phyloP scores from a whole-genome alignment of 2,329 filamentous ascomycete genomes.

The Tolypocladium amazonense region DNA sequence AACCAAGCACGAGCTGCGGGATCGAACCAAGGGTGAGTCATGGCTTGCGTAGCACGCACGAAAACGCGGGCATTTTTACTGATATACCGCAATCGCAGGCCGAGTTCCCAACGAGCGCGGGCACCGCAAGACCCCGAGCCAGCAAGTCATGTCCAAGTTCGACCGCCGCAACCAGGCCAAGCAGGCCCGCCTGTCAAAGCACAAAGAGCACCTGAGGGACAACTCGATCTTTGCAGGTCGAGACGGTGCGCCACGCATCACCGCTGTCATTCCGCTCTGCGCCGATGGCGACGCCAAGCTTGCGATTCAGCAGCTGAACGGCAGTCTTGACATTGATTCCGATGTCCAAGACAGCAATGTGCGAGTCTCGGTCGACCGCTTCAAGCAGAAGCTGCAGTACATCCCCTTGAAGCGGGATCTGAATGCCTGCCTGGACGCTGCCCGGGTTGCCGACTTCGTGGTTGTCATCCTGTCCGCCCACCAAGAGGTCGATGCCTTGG shows the following conservation, averaged over 20 bases:
- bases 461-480: slow-evolving; percentile 74
- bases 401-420: slow-evolving; percentile 65
- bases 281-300: slow-evolving; percentile 55
- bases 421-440: slow-evolving; percentile 70
- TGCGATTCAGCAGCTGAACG: slow-evolving; percentile 62
- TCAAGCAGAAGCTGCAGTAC: slow-evolving; percentile 92
- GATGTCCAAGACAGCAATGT: slow-evolving; percentile 49
- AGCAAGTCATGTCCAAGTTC: slow-evolving; percentile 96
- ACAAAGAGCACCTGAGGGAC: slow-evolving; percentile 70
- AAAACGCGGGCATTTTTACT: not conserved
- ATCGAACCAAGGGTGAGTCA: slow-evolving; percentile 65
- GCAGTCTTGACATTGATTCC: slow-evolving; percentile 67
- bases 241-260: slow-evolving; percentile 77
- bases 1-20: slow-evolving; percentile 77
- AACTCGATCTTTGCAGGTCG: slow-evolving; percentile 75
- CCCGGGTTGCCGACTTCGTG: slow-evolving; percentile 83
- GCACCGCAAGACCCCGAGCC: slow-evolving; percentile 77
- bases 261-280: slow-evolving; percentile 80
- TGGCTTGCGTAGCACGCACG: too few species aligned
- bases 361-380: slow-evolving; percentile 69
- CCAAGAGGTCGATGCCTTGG: slow-evolving; percentile 73
- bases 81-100: slow-evolving; percentile 35
- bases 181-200: slow-evolving; percentile 76
- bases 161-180: slow-evolving; percentile 91
- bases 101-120: slow-evolving; percentile 68